Conservation (phyloP, 768 basidiomycete species). For the Lactarius sanguifluus region DNA sequence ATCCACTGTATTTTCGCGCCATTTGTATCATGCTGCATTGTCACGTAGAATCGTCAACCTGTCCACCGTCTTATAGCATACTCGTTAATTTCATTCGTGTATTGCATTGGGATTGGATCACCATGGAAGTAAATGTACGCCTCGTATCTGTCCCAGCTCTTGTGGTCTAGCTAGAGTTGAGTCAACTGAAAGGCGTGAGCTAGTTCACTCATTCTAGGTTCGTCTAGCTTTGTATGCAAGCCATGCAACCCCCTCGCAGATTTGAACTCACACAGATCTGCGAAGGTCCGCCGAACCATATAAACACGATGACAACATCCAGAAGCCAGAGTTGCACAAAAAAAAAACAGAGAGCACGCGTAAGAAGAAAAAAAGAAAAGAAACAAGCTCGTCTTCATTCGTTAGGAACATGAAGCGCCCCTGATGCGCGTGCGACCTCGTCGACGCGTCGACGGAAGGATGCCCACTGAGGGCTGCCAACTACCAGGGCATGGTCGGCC, state of each 20-base stretch:
- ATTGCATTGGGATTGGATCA: not conserved
- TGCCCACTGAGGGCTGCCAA: constrained; percentile 67
- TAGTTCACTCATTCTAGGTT: constrained; percentile 55
- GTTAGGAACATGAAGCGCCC: constrained; percentile 36
- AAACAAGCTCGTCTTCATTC: constrained; percentile 19
- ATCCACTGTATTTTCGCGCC: constrained; percentile 19
- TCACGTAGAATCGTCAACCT: constrained; percentile 5
- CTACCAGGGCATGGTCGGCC: constrained; percentile 46
- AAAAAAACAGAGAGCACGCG: not conserved
- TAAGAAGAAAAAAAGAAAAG: constrained; percentile 16
- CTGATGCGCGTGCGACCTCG: constrained; percentile 64
- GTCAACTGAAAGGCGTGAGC: constrained; percentile 73
- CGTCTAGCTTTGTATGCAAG: constrained; percentile 20
- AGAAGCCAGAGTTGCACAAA: not conserved
- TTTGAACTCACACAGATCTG: constrained; percentile 17
- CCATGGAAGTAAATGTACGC: constrained; percentile 41
- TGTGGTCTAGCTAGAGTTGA: constrained; percentile 63
- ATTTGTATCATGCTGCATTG: constrained; percentile 15
- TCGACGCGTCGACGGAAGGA: constrained; percentile 70
- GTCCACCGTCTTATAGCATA: not conserved
- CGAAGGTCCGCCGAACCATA: constrained; percentile 22
- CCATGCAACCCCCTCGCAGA: constrained; percentile 20
- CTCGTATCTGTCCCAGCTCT: constrained; percentile 95
- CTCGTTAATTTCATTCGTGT: constrained; percentile 1
- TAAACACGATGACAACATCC: not conserved